These are phyloP conservation scores for Begonia loranthoides DNA, from an alignment of 306 rosid species.

Conservation along the genomic window DNA sequence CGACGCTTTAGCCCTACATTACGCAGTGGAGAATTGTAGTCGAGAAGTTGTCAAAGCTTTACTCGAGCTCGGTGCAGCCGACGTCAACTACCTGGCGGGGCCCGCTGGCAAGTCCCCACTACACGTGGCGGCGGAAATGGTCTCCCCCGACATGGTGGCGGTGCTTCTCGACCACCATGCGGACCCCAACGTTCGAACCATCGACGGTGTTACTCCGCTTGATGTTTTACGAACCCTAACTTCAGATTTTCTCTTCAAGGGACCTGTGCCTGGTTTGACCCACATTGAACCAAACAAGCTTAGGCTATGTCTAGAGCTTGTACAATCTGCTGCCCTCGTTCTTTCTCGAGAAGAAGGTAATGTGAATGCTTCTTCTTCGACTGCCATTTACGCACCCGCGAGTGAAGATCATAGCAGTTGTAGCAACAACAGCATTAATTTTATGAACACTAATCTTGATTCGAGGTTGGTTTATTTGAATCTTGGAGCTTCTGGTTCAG, in stretches of 20 bases:
- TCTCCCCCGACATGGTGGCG: conserved; percentile 96
- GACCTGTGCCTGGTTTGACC: conserved; percentile 88
- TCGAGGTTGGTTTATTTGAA: conserved; percentile 79
- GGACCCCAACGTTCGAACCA: conserved; percentile 79
- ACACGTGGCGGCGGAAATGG: conserved; percentile 85
- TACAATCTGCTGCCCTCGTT: conserved; percentile 88
- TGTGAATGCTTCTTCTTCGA: conserved; percentile 32
- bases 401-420: conserved; percentile 37
- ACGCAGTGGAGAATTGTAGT: conserved; percentile 86
- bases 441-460: conserved; percentile 43
- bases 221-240: conserved; percentile 97
- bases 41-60: conserved; percentile 90
- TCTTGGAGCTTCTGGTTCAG: conserved; percentile 40
- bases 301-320: conserved; percentile 84
- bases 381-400: conserved; percentile 44
- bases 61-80: conserved; percentile 87
- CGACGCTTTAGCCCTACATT: conserved; percentile 83
- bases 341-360: conserved; percentile 83
- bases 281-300: conserved; percentile 92
- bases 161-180: conserved; percentile 98
- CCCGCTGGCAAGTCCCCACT: conserved; percentile 77
- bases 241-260: conserved; percentile 92
- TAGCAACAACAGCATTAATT: conserved; percentile 25
- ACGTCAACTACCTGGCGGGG: conserved; percentile 71
- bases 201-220: conserved; percentile 70